Conservation (phyloP, 177 flowering plant genomes). For the Telopea speciosissima region DNA sequence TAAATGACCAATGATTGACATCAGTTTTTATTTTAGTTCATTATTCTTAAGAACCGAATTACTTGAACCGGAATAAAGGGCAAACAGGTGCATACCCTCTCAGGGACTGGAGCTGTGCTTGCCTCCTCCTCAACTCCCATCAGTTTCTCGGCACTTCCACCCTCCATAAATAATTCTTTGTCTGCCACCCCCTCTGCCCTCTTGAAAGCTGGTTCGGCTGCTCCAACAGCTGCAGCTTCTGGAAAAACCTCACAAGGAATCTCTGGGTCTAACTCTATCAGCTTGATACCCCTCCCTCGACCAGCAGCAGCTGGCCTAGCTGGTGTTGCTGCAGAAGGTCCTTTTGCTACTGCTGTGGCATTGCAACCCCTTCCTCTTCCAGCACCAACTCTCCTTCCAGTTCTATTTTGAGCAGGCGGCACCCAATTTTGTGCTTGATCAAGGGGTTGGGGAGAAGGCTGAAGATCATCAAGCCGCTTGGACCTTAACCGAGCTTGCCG, state of each 20-base stretch:
- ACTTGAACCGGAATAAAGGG: not conserved
- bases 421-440: slow-evolving; percentile 56
- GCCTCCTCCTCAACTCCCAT: slow-evolving; percentile 74
- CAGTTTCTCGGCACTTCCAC: slow-evolving; percentile 67
- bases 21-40: not conserved
- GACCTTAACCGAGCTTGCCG: slow-evolving; percentile 58
- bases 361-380: slow-evolving; percentile 79
- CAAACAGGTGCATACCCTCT: slow-evolving; percentile 42
- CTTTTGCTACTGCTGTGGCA: slow-evolving; percentile 58
- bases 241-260: slow-evolving; percentile 57
- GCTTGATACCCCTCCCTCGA: slow-evolving; percentile 69
- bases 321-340: slow-evolving; percentile 42
- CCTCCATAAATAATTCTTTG: slow-evolving; percentile 64
- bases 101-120: slow-evolving; percentile 70
- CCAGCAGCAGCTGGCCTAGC: slow-evolving; percentile 64
- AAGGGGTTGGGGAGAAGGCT: slow-evolving; percentile 51
- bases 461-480: slow-evolving; percentile 76
- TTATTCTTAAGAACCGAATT: not conserved
- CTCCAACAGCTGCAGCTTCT: slow-evolving; percentile 49
- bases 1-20: not conserved
- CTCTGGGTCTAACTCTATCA: slow-evolving; percentile 73
- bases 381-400: slow-evolving; percentile 65
- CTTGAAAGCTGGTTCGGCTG: slow-evolving; percentile 45
- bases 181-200: slow-evolving; percentile 53
- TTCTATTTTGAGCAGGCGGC: slow-evolving; percentile 52